A percentile compares a stretch with the other conserved stretches of the same genome.
phyloP scores from a whole-genome alignment of 208 protist genomes.

The Blastocrithidia nonstop region DNA sequence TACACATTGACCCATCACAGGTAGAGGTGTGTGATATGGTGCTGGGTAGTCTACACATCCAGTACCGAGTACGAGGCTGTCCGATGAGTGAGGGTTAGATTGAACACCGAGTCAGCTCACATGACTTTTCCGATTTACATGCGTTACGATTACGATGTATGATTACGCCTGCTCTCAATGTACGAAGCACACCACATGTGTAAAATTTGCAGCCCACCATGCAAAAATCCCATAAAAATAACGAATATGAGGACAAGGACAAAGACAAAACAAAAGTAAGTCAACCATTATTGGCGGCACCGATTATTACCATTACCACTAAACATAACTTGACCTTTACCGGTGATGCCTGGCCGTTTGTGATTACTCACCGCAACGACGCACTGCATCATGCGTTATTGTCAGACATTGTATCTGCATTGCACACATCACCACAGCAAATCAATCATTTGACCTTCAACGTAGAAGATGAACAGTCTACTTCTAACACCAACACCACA shows the following conservation, averaged over 20 bases:
- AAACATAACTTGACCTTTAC: slow-evolving; percentile 28
- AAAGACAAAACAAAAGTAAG: slow-evolving; percentile 11
- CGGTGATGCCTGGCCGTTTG: slow-evolving; percentile 25
- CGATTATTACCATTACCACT: slow-evolving; percentile 13
- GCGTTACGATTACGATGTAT: no score
- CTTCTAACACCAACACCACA: no score
- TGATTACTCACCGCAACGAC: not conserved
- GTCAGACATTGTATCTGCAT: not conserved
- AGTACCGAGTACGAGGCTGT: not conserved
- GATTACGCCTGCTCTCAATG: not conserved
- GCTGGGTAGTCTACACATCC: not conserved
- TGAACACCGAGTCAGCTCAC: not conserved
- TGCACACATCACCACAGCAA: not conserved
- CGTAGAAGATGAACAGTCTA: no score
- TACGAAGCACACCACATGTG: not conserved
- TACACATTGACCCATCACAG: not conserved
- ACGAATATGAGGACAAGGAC: not conserved
- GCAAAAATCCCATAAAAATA: not conserved
- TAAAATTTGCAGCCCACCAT: not conserved
- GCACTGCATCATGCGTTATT: not conserved
- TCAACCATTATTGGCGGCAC: slow-evolving; percentile 14
- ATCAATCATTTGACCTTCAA: not conserved
- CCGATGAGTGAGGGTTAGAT: not conserved
- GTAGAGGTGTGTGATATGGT: not conserved
- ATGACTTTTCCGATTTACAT: not conserved